Conservation (phyloP, 345 rosid species). For the Pelargonium nanum region DNA sequence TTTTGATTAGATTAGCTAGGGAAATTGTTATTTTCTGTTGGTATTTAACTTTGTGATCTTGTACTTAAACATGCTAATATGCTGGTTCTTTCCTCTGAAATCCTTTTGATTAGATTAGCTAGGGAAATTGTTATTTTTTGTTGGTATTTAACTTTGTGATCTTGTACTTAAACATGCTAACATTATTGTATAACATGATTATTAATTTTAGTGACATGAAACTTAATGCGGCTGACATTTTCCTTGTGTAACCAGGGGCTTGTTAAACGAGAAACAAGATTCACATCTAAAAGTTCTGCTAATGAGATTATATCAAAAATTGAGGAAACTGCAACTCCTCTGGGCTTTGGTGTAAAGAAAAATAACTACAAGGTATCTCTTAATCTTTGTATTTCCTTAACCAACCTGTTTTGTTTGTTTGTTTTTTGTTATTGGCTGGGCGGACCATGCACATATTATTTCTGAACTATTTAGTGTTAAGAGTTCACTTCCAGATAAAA, state of each 20-base stretch:
- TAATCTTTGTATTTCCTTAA: neutral
- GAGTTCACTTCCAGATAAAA: no score
- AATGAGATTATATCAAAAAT: conserved; percentile 19
- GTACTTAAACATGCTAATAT: no score
- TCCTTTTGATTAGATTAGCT: no score
- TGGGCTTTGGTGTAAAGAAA: conserved; percentile 18
- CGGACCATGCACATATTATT: no score
- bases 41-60: no score
- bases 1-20: no score
- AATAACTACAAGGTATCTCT: conserved; percentile 17
- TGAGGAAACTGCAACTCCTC: conserved; percentile 20
- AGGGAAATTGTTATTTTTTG: neutral
- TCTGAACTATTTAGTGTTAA: no score
- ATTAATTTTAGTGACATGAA: neutral
- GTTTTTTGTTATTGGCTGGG: no score
- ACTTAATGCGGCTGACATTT: neutral
- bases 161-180: no score
- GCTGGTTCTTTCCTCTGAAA: no score
- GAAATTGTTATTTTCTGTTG: neutral
- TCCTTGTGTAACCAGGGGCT: neutral
- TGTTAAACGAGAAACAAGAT: conserved; percentile 20
- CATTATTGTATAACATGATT: no score
- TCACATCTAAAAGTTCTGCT: conserved; percentile 15
- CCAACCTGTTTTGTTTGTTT: neutral
- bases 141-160: no score